phyloP scores from a whole-genome alignment of 371 early-diverging fungal genomes.

The Mucor piriformis region DNA sequence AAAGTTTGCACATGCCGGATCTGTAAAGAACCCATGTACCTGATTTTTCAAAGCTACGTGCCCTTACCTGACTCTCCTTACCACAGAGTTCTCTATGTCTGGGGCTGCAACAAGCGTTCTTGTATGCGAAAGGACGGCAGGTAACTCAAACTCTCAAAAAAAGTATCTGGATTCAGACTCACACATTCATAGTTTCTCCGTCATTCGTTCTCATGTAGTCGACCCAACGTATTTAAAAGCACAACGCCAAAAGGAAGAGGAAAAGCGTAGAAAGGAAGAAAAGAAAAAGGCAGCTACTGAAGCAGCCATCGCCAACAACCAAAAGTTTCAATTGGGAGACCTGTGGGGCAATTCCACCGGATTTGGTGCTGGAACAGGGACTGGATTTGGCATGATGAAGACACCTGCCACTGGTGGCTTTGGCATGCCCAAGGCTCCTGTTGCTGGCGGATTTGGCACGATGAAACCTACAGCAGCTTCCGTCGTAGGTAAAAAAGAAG shows the following conservation, averaged over 20 bases:
- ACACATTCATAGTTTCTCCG: conserved; percentile 55
- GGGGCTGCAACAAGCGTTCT: conserved; percentile 73
- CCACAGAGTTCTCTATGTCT: conserved; percentile 78
- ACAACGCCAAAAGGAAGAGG: conserved; percentile 48
- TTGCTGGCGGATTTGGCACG: neutral
- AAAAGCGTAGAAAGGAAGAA: conserved; percentile 42
- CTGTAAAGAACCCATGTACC: conserved; percentile 62
- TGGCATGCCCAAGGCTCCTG: conserved; percentile 1
- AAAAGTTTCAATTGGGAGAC: conserved; percentile 46
- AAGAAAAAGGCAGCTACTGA: conserved; percentile 35
- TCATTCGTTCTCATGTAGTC: conserved; percentile 66
- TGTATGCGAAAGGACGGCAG: conserved; percentile 75
- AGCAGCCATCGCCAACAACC: conserved; percentile 16
- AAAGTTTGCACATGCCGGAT: conserved; percentile 28
- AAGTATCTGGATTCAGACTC: no score
- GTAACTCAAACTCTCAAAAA: conserved; percentile 34
- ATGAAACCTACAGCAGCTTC: conserved; percentile 9
- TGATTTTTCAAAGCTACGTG: conserved; percentile 75
- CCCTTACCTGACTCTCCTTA: conserved; percentile 74
- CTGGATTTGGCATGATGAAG: conserved; percentile 14
- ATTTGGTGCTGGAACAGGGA: conserved; percentile 6
- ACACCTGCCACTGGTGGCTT: neutral
- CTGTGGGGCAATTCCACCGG: conserved; percentile 38
- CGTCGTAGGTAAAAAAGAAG: conserved; percentile 3
- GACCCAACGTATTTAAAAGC: conserved; percentile 67